Conservation (phyloP, 345 rosid species). For the Populus simonii region DNA sequence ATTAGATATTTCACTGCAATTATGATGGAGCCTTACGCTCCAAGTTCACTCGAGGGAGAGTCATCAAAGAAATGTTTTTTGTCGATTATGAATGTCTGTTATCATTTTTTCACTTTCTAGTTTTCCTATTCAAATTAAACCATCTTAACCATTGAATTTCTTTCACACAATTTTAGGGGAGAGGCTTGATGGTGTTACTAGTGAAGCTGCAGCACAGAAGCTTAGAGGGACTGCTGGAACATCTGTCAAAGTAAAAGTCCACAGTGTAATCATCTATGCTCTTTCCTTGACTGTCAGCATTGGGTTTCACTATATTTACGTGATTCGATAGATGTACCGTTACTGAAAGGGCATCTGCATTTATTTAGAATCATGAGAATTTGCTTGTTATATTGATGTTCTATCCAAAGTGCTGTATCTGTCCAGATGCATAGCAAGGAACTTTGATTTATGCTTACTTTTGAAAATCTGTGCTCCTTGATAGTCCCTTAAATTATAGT, state of each 20-base stretch:
- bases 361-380: no score
- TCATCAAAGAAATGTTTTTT: no score
- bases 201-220: slow-evolving; percentile 83
- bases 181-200: slow-evolving; percentile 56
- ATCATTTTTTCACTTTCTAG: not conserved
- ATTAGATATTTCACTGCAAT: not conserved
- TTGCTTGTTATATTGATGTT: no score
- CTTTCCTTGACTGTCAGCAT: not conserved
- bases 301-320: no score
- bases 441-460: not conserved
- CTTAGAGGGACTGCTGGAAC: slow-evolving; percentile 89
- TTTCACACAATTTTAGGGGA: slow-evolving; percentile 49
- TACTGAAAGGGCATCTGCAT: no score
- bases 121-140: not conserved
- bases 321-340: no score
- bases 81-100: not conserved
- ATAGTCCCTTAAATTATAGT: not conserved
- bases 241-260: slow-evolving; percentile 65
- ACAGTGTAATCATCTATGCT: slow-evolving; percentile 40
- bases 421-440: not conserved
- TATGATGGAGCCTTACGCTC: not conserved
- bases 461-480: no score
- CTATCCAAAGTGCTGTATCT: not conserved
- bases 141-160: not conserved
- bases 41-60: not conserved